Evolutionary conservation across 495 filamentous ascomycete species (phyloP), one percentile per base, ranked within the genome.

Genomic region (Cercophora samala): DNA sequence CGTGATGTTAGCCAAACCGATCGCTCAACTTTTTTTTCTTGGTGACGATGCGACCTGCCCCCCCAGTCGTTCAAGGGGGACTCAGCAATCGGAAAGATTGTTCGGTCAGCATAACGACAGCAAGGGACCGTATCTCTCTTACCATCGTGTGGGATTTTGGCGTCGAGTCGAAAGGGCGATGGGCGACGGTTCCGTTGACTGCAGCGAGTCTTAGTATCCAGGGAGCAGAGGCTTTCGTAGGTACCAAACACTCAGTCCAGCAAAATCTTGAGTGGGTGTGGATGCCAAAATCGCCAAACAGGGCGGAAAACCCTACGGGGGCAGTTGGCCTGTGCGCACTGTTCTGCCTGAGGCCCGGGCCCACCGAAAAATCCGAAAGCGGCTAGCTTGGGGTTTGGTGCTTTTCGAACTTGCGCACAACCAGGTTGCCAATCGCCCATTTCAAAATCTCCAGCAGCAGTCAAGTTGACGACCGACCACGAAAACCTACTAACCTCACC

Each of bases 401-500:
- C 65, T 72, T 75, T 73, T 71, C 69, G 65, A 68, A 72, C 74
- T 73, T 76, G 71, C 74, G 71, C 74, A 77, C 74, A 75, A 77
- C 64, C 68, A 67, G 66, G 63, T 62, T 46, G 66, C 68, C 60
- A 62, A 62, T 71, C 68, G 55, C 54, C 68, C 72, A 73, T 75
- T 76, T 73, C 72, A 76, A 77, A 77, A 75, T 76, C 75, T 77
- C 56, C 66, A 74, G 71, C 69, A 74, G 73, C 71, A 68, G 67
- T 72, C 66, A 73, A 72, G 72, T 75, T 76, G 72, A 76, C 74
- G 70, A 74, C 69, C 70, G 69, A 72, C 70, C 70, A 74, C 74
- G 73, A 73, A 72, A 69, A 61, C 72, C 64, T 70, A 76, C 72
- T 77, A 76, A 77, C 71, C 75, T 67, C 72, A 76, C 69, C 67